phyloP scores from a whole-genome alignment of 2,329 filamentous ascomycete genomes.

The Colletotrichum magnum region DNA sequence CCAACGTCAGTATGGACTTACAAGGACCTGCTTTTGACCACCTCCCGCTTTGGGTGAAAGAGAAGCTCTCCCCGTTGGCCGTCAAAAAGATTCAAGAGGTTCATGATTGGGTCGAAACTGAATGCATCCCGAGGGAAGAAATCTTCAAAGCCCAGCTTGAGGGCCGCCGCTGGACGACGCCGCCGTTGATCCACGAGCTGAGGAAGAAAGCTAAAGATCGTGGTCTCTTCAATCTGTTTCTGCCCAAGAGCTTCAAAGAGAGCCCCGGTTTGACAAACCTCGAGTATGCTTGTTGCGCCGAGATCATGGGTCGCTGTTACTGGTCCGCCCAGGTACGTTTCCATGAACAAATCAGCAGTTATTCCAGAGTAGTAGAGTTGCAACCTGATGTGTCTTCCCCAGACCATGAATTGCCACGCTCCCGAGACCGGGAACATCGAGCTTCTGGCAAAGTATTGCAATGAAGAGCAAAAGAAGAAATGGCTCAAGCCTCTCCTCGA shows the following conservation, averaged over 20 bases:
- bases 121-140: conserved; percentile 59
- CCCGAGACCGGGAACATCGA: conserved; percentile 98
- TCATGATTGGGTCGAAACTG: conserved; percentile 57
- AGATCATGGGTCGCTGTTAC: conserved; percentile 89
- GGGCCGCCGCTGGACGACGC: conserved; percentile 54
- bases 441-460: conserved; percentile 91
- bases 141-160: conserved; percentile 57
- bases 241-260: conserved; percentile 95
- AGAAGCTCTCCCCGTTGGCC: conserved; percentile 51
- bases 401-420: conserved; percentile 86
- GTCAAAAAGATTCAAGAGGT: conserved; percentile 58
- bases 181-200: conserved; percentile 57
- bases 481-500: conserved; percentile 88
- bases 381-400: not conserved
- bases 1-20: conserved; percentile 18
- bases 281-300: conserved; percentile 98
- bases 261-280: conserved; percentile 94
- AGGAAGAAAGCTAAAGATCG: conserved; percentile 79
- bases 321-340: conserved; percentile 80
- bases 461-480: conserved; percentile 84
- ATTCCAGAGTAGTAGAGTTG: no score
- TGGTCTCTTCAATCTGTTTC: conserved; percentile 98
- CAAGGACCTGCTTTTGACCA: conserved; percentile 47
- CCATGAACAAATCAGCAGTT: not conserved
- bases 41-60: conserved; percentile 46